Base-by-base conservation (phyloP, 225 moss, liverwort and hornwort species). In the Bryum argenteum region DNA sequence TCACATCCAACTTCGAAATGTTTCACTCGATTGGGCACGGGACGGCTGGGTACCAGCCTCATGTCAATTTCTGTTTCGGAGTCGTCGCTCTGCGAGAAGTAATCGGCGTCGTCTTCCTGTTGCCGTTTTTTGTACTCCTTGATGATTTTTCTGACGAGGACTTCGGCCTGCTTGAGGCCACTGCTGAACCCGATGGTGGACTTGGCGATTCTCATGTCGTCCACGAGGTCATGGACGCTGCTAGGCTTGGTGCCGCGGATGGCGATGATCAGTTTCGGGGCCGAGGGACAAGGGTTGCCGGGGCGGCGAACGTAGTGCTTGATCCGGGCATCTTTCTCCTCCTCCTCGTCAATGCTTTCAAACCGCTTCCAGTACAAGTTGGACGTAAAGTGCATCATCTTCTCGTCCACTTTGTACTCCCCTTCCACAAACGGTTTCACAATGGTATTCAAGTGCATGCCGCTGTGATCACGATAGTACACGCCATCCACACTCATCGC, bases 201-300 rank as follows among this genome's bases (percentile, higher is more conserved):
- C 6, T 2, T 8, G 4, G 11, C 19, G 7, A 58, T 14, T 21
- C 16, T 42, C 20, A 69, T 5, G 17, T 69, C 39, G 13, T 55
- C 54, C 22, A 21, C 11, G 6, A 69, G 4, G 57, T 69, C 69
- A 15, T 12, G 69, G 5, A 14, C 0, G 54, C 56, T 69, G 22
- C 43, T 69, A 16, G 43, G 22, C 56, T 69, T 69, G 33, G 69
- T 69, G 1, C 54, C 69, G 9, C 69, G 69, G 15, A 69, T 1
- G 21, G 69, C 54, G 43, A 69, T 69, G 10, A 69, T 57, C 11
- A 69, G 69, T 42, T 56, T 40, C 11, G 44, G 44, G 1, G 44
- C 44, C 21, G 4, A 26, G 6, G 13, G 10, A 2, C 15, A 13
- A 26, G 24, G 58, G 19, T 13, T 16, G 6, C 9, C 1, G 55